A percentile compares a stretch with the other conserved stretches of the same genome.
phyloP scores from a whole-genome alignment of 805 yeast genomes.

The Candida namnaoensis region DNA sequence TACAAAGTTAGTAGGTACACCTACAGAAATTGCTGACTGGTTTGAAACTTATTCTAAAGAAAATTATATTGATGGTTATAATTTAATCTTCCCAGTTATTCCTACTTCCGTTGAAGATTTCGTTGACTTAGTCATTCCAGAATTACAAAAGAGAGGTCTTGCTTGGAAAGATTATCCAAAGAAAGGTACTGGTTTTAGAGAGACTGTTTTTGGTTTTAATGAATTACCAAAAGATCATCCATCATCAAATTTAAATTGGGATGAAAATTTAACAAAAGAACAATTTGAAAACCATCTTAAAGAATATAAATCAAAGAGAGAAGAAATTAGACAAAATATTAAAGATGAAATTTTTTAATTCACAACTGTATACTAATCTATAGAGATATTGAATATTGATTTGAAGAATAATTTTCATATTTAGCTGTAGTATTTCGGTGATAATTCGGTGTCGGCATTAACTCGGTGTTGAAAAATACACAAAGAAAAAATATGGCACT shows the following conservation, averaged over 20 bases:
- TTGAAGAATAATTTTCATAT: too few relatives aligned
- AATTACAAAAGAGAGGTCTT: conserved; percentile 23
- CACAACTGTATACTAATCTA: too few relatives aligned
- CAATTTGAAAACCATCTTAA: background rate
- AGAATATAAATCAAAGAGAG: background rate
- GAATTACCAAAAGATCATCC: background rate
- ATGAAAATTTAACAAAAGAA: background rate
- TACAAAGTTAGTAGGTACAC: conserved; percentile 23
- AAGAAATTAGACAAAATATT: background rate
- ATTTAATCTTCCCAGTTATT: conserved; percentile 26
- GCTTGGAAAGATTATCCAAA: conserved; percentile 27
- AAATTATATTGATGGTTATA: conserved; percentile 34
- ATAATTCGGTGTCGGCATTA: too few relatives aligned
- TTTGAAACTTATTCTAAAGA: conserved; percentile 29
- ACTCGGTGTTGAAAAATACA: too few relatives aligned
- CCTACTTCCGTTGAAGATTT: conserved; percentile 30
- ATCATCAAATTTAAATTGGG: background rate
- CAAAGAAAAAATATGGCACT: too few relatives aligned
- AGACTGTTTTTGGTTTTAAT: background rate
- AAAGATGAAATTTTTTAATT: too few relatives aligned
- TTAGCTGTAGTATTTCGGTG: too few relatives aligned
- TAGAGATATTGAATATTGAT: too few relatives aligned
- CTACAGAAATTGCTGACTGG: conserved; percentile 29
- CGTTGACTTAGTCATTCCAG: conserved; percentile 28
- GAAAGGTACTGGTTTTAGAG: background rate